Base-by-base conservation (phyloP, 2,329 filamentous ascomycete species). In the Xylariaceae sp. region DNA sequence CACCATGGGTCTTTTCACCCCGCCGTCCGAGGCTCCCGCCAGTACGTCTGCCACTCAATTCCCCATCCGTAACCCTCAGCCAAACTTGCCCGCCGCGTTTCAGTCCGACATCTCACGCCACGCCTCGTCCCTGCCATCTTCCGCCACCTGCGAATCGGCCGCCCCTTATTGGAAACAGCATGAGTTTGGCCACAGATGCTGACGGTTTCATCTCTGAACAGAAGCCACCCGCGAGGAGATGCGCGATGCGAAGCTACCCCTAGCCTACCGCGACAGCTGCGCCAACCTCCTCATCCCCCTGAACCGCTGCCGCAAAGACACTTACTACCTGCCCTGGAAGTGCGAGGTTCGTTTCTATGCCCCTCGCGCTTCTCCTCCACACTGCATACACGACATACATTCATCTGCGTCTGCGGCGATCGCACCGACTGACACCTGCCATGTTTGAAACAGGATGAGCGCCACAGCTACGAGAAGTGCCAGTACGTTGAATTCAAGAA, bases 401-500 rank as follows among this genome's bases (percentile, higher is more conserved):
- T n/a, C 3, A 30, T 31, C 43, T 27, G 22, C 22, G 22, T 27
- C 22, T 27, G 22, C 22, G 38, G 19, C 42, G 47, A 42, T 31
- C 39, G 35, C 11, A 45, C 39, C 5, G 27, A 40, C 15, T 11
- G n/a, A 35, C 10, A 32, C 11, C 11, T n/a, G 30, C 4, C 43
- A 1, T 41, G 12, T 35, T 6, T n/a, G 31, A 35, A 50, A 52
- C 67, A 97, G 94, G 85, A 90, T 71, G 94, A 99, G 79, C 81
- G 94, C 77, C 94, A 99, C 75, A 87, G 85, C 66, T 99, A 99
- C 79, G 94, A 99, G 71, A 97, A 97, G 73, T 99, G 94, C 82
- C 94, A 99, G 68, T 99, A 99, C 74, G 88, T 88, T 58, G 94
- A 97, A 71, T 99, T 99, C 80, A 96, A 96, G 84, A 90, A 92